Conservation (phyloP, 2,329 filamentous ascomycete genomes). For the Colletotrichum limetticola region DNA sequence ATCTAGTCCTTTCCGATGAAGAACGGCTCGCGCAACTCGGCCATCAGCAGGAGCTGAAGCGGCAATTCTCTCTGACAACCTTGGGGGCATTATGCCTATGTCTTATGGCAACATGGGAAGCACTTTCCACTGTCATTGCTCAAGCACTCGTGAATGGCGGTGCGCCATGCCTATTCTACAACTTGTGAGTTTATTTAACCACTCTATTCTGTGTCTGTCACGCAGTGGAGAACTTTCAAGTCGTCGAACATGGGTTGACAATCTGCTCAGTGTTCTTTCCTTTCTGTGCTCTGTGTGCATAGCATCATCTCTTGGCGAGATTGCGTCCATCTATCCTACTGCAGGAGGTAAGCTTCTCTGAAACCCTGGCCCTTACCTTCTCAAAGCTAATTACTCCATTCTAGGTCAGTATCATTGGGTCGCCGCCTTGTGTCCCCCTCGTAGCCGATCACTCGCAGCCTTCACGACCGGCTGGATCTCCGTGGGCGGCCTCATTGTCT, state of each 20-base stretch:
- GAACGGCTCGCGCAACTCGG: conserved; percentile 42
- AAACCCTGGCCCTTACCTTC: not conserved
- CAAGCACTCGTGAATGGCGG: conserved; percentile 56
- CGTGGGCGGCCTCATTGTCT: conserved; percentile 55
- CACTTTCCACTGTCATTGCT: conserved; percentile 56
- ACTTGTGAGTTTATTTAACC: conserved; percentile 44
- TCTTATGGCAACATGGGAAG: conserved; percentile 63
- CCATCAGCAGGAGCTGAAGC: conserved; percentile 43
- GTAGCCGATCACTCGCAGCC: conserved; percentile 46
- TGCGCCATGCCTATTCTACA: conserved; percentile 57
- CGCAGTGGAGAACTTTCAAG: too few species aligned
- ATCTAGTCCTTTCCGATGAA: conserved; percentile 29
- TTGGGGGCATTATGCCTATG: conserved; percentile 56
- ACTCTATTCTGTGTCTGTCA: too few species aligned
- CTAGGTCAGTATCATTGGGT: conserved; percentile 59
- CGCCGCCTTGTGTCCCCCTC: conserved; percentile 48
- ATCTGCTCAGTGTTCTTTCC: conserved; percentile 49
- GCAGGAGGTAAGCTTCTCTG: conserved; percentile 40
- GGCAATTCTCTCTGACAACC: conserved; percentile 53
- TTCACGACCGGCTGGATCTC: conserved; percentile 58
- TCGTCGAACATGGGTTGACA: not conserved
- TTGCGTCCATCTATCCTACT: conserved; percentile 49
- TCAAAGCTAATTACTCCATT: not conserved
- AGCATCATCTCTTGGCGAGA: conserved; percentile 51
- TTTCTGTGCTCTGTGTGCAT: conserved; percentile 52